These are phyloP conservation scores for Sugiyamaella paludigena DNA, from an alignment of 1,139 yeast genomes.

Conservation along the genomic window DNA sequence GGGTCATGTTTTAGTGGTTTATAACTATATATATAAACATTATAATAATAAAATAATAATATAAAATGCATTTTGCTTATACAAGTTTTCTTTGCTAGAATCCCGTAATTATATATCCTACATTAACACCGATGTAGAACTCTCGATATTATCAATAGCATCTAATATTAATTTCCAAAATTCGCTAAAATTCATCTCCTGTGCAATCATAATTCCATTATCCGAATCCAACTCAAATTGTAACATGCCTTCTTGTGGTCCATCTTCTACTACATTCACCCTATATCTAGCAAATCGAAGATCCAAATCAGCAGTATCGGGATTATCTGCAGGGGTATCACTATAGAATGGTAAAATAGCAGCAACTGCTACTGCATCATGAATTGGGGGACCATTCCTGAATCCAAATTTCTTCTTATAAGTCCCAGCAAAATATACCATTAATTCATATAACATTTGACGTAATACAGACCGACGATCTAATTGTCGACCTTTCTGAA, in stretches of 20 bases:
- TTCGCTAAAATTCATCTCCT: constrained; percentile 43
- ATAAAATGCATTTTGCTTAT: too few relatives aligned
- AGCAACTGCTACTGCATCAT: constrained; percentile 75
- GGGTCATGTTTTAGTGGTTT: too few relatives aligned
- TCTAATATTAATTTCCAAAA: constrained; percentile 55
- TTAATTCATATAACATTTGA: constrained; percentile 53
- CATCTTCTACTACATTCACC: constrained; percentile 39
- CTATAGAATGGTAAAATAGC: constrained; percentile 51
- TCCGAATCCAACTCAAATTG: constrained; percentile 31
- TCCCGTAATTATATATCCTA: too few relatives aligned
- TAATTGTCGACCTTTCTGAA: constrained; percentile 35
- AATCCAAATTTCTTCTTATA: constrained; percentile 49
- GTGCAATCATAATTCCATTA: constrained; percentile 48
- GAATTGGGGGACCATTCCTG: constrained; percentile 68
- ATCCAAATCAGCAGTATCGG: constrained; percentile 26
- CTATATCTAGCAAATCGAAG: constrained; percentile 40
- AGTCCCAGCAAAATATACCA: constrained; percentile 52
- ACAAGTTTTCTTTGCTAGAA: too few relatives aligned
- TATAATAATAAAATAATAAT: neutral
- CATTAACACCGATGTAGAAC: constrained; percentile 1
- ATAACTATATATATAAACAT: too few relatives aligned
- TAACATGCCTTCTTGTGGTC: constrained; percentile 34
- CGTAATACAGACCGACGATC: constrained; percentile 44
- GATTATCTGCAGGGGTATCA: constrained; percentile 26
- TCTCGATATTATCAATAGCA: constrained; percentile 40